These are phyloP conservation scores for Flaveria robusta DNA, from an alignment of 129 eudicot genomes.

Conservation along the genomic window DNA sequence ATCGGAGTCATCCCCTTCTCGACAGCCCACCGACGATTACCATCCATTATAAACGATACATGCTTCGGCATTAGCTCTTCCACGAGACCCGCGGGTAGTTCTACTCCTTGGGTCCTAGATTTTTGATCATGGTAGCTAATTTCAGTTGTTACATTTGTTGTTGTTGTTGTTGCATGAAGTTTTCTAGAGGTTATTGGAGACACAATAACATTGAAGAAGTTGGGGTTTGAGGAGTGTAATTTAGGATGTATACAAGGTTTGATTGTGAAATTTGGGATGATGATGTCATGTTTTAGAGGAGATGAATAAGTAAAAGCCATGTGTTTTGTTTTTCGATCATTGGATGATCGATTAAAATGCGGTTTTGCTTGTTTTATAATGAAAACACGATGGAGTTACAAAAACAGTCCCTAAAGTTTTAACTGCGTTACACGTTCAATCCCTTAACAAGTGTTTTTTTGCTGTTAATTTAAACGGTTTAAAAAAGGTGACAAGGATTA, in stretches of 20 bases:
- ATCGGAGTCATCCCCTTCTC: slow-evolving; percentile 21
- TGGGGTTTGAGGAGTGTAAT: not conserved
- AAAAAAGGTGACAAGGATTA: no score
- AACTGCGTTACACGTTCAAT: not conserved
- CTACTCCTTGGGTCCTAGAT: not conserved
- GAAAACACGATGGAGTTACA: not conserved
- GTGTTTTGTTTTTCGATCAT: not conserved
- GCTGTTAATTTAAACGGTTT: no score
- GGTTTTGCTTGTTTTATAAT: not conserved
- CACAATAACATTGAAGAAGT: not conserved
- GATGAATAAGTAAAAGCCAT: slow-evolving; percentile 17
- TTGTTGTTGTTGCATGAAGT: not conserved
- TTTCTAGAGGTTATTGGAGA: not conserved
- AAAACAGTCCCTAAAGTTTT: not conserved
- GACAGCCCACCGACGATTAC: slow-evolving; percentile 22
- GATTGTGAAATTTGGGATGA: not conserved
- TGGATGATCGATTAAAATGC: no score
- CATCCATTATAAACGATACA: slow-evolving; percentile 19
- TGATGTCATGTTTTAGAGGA: slow-evolving; percentile 6
- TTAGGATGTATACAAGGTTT: slow-evolving; percentile 10
- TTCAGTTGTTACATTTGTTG: not conserved
- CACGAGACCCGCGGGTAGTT: not conserved
- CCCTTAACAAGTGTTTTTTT: not conserved
- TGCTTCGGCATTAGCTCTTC: slow-evolving; percentile 28
- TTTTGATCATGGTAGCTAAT: not conserved